Evolutionary conservation across 2,329 filamentous ascomycete genomes (phyloP).

Genomic region (Paraconiothyrium sp.): DNA sequence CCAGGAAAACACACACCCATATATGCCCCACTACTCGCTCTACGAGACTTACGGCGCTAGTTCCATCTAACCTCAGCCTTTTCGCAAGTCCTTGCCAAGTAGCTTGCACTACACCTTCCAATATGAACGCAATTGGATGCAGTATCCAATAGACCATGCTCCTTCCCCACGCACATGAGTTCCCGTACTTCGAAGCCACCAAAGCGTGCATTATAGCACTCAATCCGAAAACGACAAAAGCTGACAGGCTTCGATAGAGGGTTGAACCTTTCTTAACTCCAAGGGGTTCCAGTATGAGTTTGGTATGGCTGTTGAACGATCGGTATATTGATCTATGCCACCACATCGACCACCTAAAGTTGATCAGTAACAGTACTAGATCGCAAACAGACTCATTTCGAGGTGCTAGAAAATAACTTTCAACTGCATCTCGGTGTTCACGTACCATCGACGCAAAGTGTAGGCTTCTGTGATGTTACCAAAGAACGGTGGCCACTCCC

Average conservation of each 20-base stretch:
- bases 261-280: background rate
- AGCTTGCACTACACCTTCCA: conserved; percentile 14
- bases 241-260: background rate
- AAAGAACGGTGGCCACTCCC: conserved; percentile 5
- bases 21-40: too few relatives aligned
- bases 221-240: conserved; percentile 10
- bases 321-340: conserved; percentile 5
- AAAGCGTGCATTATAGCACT: conserved; percentile 16
- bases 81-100: background rate
- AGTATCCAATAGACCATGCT: conserved; percentile 17
- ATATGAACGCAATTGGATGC: conserved; percentile 18
- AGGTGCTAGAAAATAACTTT: too few relatives aligned
- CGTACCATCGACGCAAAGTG: background rate
- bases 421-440: too few relatives aligned
- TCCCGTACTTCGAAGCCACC: conserved; percentile 13
- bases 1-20: too few relatives aligned
- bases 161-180: conserved; percentile 14
- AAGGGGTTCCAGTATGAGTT: background rate
- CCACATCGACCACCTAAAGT: background rate
- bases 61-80: too few relatives aligned
- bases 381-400: too few relatives aligned
- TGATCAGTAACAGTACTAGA: too few relatives aligned
- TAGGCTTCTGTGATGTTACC: background rate
- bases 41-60: background rate
- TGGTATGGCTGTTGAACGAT: background rate